These are phyloP conservation scores for Fraxinus baroniana DNA, from an alignment of 305 asterid genomes.

Conservation along the genomic window DNA sequence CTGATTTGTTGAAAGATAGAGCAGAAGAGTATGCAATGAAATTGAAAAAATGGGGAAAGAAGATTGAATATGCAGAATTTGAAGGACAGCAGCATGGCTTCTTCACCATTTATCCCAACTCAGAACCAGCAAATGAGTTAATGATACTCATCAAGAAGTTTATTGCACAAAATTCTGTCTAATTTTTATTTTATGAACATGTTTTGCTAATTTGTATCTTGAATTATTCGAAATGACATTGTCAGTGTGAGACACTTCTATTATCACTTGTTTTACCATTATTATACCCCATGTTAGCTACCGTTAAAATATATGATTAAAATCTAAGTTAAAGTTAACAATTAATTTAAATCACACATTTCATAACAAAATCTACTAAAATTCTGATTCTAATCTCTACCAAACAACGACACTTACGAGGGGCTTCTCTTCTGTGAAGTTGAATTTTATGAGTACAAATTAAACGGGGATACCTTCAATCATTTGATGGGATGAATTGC, in stretches of 20 bases:
- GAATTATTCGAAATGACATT: neutral
- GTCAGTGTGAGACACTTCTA: neutral
- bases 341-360: too few species aligned
- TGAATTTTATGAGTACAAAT: neutral
- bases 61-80: constrained; percentile 61
- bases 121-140: constrained; percentile 43
- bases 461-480: neutral
- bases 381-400: too few species aligned
- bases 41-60: constrained; percentile 52
- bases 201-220: neutral
- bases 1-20: constrained; percentile 67
- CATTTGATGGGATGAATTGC: neutral
- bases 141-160: constrained; percentile 51
- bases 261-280: neutral
- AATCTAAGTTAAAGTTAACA: too few species aligned
- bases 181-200: neutral
- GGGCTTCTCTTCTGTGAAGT: neutral
- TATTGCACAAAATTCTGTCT: constrained; percentile 35
- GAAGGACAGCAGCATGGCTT: constrained; percentile 85
- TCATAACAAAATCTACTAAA: too few species aligned
- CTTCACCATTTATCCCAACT: constrained; percentile 58
- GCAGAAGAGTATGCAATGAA: constrained; percentile 49
- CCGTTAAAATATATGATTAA: too few species aligned
- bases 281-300: neutral
- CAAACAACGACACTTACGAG: neutral